A percentile compares a stretch with the other conserved stretches of the same genome.
These are phyloP conservation scores for Penicillium malachiteum DNA, from an alignment of 495 filamentous ascomycete species.

Conservation along the genomic window DNA sequence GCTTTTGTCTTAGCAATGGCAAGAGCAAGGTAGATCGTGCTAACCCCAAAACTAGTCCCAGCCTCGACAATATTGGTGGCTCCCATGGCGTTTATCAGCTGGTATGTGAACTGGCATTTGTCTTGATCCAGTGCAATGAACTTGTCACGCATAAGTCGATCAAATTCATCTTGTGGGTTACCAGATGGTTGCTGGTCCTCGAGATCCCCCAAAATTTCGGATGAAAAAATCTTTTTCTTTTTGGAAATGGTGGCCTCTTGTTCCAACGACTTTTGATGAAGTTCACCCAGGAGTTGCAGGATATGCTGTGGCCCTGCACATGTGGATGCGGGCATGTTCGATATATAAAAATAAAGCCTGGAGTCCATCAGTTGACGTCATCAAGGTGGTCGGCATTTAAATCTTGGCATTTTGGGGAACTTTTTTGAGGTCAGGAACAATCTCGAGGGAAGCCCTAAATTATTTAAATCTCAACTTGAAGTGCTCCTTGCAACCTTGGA, in stretches of 20 bases:
- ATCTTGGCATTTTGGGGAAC: conserved; percentile 7
- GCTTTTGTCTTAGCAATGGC: conserved; percentile 39
- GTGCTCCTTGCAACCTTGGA: too few species aligned
- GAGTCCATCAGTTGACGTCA: too few species aligned
- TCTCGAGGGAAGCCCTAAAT: too few species aligned
- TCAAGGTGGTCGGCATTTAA: not conserved
- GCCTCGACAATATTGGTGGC: conserved; percentile 52
- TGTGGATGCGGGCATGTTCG: not conserved
- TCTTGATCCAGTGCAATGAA: conserved; percentile 55
- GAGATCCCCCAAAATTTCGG: conserved; percentile 15
- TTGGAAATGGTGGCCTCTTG: conserved; percentile 28
- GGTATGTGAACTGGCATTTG: conserved; percentile 52
- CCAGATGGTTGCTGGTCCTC: conserved; percentile 7
- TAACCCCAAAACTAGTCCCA: conserved; percentile 57
- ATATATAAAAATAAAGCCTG: not conserved
- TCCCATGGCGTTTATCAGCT: conserved; percentile 35
- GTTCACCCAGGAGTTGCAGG: conserved; percentile 19
- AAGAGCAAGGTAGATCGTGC: conserved; percentile 57
- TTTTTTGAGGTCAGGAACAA: too few species aligned
- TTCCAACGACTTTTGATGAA: conserved; percentile 22
- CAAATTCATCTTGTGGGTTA: conserved; percentile 22
- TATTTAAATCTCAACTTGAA: too few species aligned
- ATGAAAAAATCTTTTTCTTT: conserved; percentile 18
- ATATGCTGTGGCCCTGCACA: conserved; percentile 23
- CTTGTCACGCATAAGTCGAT: conserved; percentile 42